Evolutionary conservation across 345 rosid genomes (phyloP).

Genomic region (Citrus medica): DNA sequence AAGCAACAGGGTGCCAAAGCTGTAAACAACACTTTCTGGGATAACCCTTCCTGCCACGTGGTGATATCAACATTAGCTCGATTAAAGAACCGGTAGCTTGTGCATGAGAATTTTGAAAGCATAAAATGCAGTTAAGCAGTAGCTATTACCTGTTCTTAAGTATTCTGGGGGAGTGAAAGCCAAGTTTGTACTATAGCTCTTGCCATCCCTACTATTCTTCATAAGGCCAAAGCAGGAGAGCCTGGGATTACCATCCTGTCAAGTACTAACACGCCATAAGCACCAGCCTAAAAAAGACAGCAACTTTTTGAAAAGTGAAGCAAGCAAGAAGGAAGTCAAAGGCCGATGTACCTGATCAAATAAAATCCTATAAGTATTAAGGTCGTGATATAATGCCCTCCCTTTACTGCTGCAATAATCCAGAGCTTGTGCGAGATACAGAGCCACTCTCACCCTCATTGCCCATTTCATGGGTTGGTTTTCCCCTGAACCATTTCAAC

Average conservation of each 20-base stretch:
- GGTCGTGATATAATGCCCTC: slow-evolving; percentile 80
- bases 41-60: slow-evolving; percentile 67
- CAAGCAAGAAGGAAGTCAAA: background rate
- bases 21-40: slow-evolving; percentile 80
- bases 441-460: slow-evolving; percentile 85
- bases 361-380: slow-evolving; percentile 77
- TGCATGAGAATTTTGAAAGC: background rate
- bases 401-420: slow-evolving; percentile 78
- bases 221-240: slow-evolving; percentile 84
- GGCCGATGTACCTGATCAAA: slow-evolving; percentile 57
- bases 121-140: background rate
- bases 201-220: slow-evolving; percentile 94
- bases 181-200: slow-evolving; percentile 87
- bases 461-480: slow-evolving; percentile 87
- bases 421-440: slow-evolving; percentile 75
- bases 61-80: background rate
- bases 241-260: slow-evolving; percentile 78
- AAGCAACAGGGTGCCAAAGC: slow-evolving; percentile 76
- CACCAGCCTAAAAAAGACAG: slow-evolving; percentile 1
- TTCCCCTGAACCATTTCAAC: slow-evolving; percentile 61
- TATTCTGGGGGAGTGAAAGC: slow-evolving; percentile 93
- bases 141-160: slow-evolving; percentile 65
- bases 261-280: slow-evolving; percentile 13
- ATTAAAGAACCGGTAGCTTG: background rate
- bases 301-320: background rate